phyloP scores from a whole-genome alignment of 176 grass and related monocot species.

The Zoysia japonica region DNA sequence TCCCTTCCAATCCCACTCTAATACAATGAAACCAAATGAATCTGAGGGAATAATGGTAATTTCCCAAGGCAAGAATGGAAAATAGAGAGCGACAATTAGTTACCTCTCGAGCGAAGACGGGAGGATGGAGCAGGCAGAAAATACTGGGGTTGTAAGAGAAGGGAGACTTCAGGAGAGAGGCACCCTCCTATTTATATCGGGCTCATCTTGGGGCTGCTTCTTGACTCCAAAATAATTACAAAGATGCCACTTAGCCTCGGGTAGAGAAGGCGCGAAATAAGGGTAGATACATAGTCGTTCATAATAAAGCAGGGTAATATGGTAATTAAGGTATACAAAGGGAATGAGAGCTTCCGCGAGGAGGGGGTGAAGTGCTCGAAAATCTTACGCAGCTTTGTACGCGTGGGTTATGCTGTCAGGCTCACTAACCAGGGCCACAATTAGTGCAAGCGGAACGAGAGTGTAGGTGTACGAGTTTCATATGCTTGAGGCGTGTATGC shows the following conservation, averaged over 20 bases:
- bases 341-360: not conserved
- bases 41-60: conserved; percentile 24
- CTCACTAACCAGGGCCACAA: not conserved
- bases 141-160: not conserved
- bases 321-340: not conserved
- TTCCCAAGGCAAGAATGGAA: not conserved
- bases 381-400: not conserved
- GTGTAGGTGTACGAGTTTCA: not conserved
- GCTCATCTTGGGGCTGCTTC: accelerated
- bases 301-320: accelerated
- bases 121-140: not conserved
- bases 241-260: not conserved
- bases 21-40: conserved; percentile 25
- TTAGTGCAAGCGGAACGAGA: not conserved
- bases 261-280: accelerated
- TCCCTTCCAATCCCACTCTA: no score
- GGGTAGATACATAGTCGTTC: not conserved
- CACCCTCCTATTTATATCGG: conserved; percentile 21
- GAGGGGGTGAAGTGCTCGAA: not conserved
- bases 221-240: accelerated
- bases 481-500: not conserved
- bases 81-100: not conserved
- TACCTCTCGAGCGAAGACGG: not conserved
- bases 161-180: not conserved
- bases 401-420: not conserved